Evolutionary conservation across 2,329 filamentous ascomycete species (phyloP).

Genomic region (Claviceps digitariae): DNA sequence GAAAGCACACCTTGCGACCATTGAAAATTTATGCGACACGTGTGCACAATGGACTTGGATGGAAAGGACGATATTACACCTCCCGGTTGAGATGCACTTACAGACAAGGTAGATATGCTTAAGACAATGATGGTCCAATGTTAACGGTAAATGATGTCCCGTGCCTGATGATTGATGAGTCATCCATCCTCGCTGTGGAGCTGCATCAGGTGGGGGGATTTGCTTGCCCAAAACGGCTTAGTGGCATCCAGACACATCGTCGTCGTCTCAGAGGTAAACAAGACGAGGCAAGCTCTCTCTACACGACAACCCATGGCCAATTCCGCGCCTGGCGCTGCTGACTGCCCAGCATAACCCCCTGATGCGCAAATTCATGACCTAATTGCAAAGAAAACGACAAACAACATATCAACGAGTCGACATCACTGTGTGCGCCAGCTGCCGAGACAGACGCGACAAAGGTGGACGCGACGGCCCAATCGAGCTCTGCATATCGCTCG

Average conservation of each 20-base stretch:
- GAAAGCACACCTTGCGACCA: too few relatives aligned
- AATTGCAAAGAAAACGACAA: background rate
- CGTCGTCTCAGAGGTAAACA: constrained; percentile 9
- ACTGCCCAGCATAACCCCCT: background rate
- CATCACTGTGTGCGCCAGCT: constrained; percentile 1
- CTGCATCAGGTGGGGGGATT: background rate
- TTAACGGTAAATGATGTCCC: too few relatives aligned
- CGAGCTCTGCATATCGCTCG: background rate
- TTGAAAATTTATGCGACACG: too few relatives aligned
- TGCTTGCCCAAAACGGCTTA: constrained; percentile 8
- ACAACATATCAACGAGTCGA: background rate
- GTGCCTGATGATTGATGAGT: background rate
- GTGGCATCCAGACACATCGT: constrained; percentile 1
- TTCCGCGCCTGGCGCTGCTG: background rate
- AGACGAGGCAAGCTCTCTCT: constrained; percentile 6
- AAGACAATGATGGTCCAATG: too few relatives aligned
- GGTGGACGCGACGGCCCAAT: constrained; percentile 5
- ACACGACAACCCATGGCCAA: constrained; percentile 5
- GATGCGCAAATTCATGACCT: background rate
- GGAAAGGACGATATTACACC: too few relatives aligned
- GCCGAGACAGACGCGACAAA: constrained; percentile 4
- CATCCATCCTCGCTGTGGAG: background rate
- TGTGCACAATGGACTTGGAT: too few relatives aligned
- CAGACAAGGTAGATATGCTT: too few relatives aligned
- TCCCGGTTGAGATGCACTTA: too few relatives aligned